phyloP scores from a whole-genome alignment of 2,329 filamentous ascomycete genomes.

The Fusarium sp. region DNA sequence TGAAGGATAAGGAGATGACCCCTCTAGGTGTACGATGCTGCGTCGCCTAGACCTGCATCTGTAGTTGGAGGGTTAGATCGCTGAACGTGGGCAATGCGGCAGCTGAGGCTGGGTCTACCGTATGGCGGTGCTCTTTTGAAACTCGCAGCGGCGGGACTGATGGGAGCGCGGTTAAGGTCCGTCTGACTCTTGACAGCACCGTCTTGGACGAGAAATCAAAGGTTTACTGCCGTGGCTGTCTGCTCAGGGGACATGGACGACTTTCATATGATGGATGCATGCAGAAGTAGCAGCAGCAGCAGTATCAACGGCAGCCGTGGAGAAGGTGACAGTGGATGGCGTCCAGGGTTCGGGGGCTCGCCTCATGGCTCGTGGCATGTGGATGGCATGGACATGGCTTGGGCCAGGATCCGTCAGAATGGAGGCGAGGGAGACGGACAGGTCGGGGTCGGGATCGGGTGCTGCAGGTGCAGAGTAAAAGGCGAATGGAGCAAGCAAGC shows the following conservation, averaged over 20 bases:
- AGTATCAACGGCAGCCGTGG: slow-evolving; percentile 7
- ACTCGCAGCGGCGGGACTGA: not conserved
- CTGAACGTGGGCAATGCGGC: slow-evolving; percentile 10
- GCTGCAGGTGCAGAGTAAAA: not conserved
- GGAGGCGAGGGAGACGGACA: slow-evolving; percentile 15
- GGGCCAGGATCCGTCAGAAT: slow-evolving; percentile 31
- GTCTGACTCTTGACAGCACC: not conserved
- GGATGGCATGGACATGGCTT: slow-evolving; percentile 36
- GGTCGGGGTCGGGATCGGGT: not conserved
- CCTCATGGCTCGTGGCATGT: slow-evolving; percentile 41
- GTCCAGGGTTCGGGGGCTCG: slow-evolving; percentile 30
- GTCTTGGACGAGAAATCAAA: slow-evolving; percentile 9
- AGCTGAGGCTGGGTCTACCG: slow-evolving; percentile 13
- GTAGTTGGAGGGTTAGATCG: slow-evolving; percentile 21
- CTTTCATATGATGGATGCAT: slow-evolving; percentile 40
- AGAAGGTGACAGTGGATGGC: slow-evolving; percentile 29
- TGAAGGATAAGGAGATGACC: slow-evolving; percentile 21
- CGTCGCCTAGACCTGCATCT: slow-evolving; percentile 35
- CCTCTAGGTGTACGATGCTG: slow-evolving; percentile 25
- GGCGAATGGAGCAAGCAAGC: not conserved
- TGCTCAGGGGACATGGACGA: slow-evolving; percentile 35
- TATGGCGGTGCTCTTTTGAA: slow-evolving; percentile 11
- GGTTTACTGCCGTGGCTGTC: slow-evolving; percentile 12
- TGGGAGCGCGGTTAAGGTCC: not conserved
- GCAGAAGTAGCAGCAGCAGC: not conserved